phyloP scores from a whole-genome alignment of 306 rosid genomes.

The Quercus ilex region DNA sequence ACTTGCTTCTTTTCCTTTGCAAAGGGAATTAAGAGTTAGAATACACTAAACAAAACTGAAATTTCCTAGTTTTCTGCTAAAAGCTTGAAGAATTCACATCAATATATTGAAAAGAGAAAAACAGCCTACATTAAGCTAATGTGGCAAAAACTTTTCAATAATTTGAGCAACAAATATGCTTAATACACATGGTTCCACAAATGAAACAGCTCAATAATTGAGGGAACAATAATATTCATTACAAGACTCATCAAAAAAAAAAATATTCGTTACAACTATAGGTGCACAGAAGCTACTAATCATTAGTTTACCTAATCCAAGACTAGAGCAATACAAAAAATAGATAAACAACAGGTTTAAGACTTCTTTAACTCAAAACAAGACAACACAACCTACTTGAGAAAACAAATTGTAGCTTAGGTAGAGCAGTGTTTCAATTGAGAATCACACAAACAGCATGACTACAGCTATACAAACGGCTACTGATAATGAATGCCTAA shows the following conservation, averaged over 20 bases:
- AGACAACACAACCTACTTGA: constrained; percentile 1
- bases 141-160: constrained; percentile 24
- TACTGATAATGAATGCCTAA: constrained; percentile 19
- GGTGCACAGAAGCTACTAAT: constrained; percentile 6
- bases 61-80: constrained; percentile 13
- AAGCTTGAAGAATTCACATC: constrained; percentile 17
- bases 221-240: constrained; percentile 18
- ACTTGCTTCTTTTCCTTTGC: constrained; percentile 30
- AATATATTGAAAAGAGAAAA: constrained; percentile 10
- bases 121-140: constrained; percentile 11
- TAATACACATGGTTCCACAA: constrained; percentile 6
- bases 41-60: constrained; percentile 10
- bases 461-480: constrained; percentile 13
- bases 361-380: constrained; percentile 21
- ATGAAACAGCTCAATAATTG: constrained; percentile 15
- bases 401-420: constrained; percentile 1
- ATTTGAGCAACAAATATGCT: constrained; percentile 14
- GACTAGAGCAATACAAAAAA: constrained; percentile 23
- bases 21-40: constrained; percentile 30
- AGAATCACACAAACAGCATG: constrained; percentile 48
- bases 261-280: constrained; percentile 12
- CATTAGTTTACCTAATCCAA: constrained; percentile 13
- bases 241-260: neutral
- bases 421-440: constrained; percentile 17
- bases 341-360: constrained; percentile 19